Evolutionary conservation across 805 yeast genomes (phyloP).

Genomic region (Hanseniaspora singularis): DNA sequence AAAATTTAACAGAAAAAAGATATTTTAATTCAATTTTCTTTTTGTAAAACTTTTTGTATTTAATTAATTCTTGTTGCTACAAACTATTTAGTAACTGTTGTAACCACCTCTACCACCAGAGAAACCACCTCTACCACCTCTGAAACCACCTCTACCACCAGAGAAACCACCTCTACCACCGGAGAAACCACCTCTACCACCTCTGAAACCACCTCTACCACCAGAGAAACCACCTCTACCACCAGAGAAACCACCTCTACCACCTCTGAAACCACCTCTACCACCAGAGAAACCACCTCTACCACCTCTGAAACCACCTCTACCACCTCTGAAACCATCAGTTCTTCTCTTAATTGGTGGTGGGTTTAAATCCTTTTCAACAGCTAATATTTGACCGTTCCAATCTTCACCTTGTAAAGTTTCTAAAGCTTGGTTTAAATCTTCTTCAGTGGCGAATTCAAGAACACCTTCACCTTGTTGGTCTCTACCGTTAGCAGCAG

Average conservation of each 20-base stretch:
- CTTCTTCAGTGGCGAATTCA: conserved; percentile 51
- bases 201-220: conserved; percentile 27
- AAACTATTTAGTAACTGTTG: conserved; percentile 12
- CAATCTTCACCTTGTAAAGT: conserved; percentile 59
- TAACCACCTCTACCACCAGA: conserved; percentile 14
- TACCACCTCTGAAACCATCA: conserved; percentile 38
- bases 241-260: conserved; percentile 31
- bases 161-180: conserved; percentile 36
- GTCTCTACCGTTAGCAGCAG: conserved; percentile 36
- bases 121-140: conserved; percentile 31
- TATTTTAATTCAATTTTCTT: background rate
- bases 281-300: conserved; percentile 31
- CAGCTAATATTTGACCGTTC: conserved; percentile 56
- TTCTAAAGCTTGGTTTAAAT: conserved; percentile 60
- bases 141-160: conserved; percentile 31
- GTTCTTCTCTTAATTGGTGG: conserved; percentile 40
- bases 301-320: conserved; percentile 38
- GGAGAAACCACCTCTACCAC: conserved; percentile 32
- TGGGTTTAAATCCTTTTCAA: conserved; percentile 62
- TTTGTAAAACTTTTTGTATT: background rate
- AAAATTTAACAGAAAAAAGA: background rate
- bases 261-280: conserved; percentile 32
- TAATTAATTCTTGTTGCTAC: too few species aligned
- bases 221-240: conserved; percentile 22
- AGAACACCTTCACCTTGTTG: conserved; percentile 38